Percentiles rank a stretch among this genome's conserved stretches.
These are phyloP conservation scores for Isabelozyma pseudorhagii DNA, from an alignment of 805 yeast genomes.

Conservation along the genomic window DNA sequence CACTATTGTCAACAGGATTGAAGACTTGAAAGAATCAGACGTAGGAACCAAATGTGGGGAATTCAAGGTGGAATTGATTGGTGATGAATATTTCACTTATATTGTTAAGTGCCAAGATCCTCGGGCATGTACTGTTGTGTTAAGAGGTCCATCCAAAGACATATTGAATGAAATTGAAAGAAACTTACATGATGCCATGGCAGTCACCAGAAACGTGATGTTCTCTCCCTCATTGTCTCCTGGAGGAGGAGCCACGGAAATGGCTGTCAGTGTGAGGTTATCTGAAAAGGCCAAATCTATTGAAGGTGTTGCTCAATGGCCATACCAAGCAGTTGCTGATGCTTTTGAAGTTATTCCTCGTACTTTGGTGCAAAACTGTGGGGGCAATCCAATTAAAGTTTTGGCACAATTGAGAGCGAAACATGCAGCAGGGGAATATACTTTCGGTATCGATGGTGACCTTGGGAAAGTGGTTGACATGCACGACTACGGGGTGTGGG, in stretches of 20 bases:
- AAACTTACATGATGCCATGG: slow-evolving; percentile 97
- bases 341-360: slow-evolving; percentile 98
- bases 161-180: slow-evolving; percentile 94
- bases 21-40: slow-evolving; percentile 88
- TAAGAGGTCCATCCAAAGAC: slow-evolving; percentile 97
- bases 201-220: slow-evolving; percentile 92
- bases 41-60: slow-evolving; percentile 86
- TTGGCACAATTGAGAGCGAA: slow-evolving; percentile 91
- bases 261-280: slow-evolving; percentile 90
- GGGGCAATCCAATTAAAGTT: slow-evolving; percentile 91
- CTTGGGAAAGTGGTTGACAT: slow-evolving; percentile 91
- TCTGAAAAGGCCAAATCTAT: slow-evolving; percentile 88
- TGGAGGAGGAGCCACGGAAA: slow-evolving; percentile 99
- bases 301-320: slow-evolving; percentile 97
- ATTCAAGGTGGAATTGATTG: slow-evolving; percentile 91
- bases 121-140: slow-evolving; percentile 86
- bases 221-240: slow-evolving; percentile 94
- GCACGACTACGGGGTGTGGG: slow-evolving; percentile 97
- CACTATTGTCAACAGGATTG: slow-evolving; percentile 91
- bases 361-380: slow-evolving; percentile 95
- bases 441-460: slow-evolving; percentile 95
- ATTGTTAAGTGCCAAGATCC: slow-evolving; percentile 80
- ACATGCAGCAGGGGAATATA: slow-evolving; percentile 84
- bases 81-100: slow-evolving; percentile 94
- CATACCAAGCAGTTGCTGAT: slow-evolving; percentile 97